A percentile compares a stretch with the other conserved stretches of the same genome.
These are phyloP conservation scores for Bremia lactucae DNA, from an alignment of 352 stramenopile species.

Conservation along the genomic window DNA sequence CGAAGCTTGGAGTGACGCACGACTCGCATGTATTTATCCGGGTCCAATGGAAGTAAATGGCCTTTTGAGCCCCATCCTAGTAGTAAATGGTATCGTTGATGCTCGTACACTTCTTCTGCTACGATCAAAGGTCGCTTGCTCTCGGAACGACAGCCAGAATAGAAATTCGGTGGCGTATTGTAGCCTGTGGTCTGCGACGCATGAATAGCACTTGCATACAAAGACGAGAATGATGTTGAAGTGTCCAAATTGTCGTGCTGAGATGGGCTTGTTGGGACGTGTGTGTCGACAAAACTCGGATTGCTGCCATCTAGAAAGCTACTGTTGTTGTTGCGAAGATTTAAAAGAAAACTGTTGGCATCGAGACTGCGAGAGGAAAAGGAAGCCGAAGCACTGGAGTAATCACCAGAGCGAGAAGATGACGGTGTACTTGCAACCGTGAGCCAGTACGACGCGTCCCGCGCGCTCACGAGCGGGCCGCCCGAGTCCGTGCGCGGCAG, in stretches of 20 bases:
- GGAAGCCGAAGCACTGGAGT: conserved; percentile 1
- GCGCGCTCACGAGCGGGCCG: conserved; percentile 35
- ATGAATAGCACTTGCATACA: conserved; percentile 17
- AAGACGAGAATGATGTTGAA: conserved; percentile 3
- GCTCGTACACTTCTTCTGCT: conserved; percentile 53
- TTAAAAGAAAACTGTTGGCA: conserved; percentile 19
- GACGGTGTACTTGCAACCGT: conserved; percentile 30
- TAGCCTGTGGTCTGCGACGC: background rate
- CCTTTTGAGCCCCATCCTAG: conserved; percentile 68
- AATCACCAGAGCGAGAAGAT: conserved; percentile 14
- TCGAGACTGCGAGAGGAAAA: conserved; percentile 22
- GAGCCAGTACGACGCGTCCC: conserved; percentile 60
- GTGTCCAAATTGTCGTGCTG: background rate
- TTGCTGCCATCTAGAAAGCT: conserved; percentile 12
- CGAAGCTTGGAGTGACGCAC: conserved; percentile 11
- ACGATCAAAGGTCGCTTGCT: conserved; percentile 13
- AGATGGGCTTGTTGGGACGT: conserved; percentile 3
- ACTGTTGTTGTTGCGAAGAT: conserved; percentile 8
- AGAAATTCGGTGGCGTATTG: background rate
- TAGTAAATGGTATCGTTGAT: conserved; percentile 61
- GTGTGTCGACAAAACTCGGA: conserved; percentile 6
- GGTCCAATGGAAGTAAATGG: conserved; percentile 59
- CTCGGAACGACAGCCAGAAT: background rate
- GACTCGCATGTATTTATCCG: conserved; percentile 50
- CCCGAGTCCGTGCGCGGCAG: conserved; percentile 24